Evolutionary conservation across 805 yeast genomes (phyloP).

Genomic region (Ogataea pignaliae): DNA sequence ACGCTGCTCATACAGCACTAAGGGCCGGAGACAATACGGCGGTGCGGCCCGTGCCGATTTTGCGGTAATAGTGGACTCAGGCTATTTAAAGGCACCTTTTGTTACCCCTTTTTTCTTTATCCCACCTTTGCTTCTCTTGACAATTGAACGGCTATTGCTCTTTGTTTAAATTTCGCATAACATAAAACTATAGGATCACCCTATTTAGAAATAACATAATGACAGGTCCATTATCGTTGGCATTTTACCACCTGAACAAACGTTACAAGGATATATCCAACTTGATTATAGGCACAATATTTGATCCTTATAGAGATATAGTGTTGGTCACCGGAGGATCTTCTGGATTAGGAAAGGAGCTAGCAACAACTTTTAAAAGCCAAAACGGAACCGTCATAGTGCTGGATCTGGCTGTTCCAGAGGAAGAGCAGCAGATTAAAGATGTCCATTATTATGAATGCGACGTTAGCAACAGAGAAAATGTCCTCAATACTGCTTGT

Average conservation of each 20-base stretch:
- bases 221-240: conserved; percentile 27
- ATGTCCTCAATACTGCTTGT: conserved; percentile 38
- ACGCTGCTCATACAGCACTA: too few species aligned
- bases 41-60: too few species aligned
- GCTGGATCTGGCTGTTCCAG: conserved; percentile 54
- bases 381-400: conserved; percentile 54
- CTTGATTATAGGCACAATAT: conserved; percentile 44
- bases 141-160: too few species aligned
- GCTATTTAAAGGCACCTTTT: too few species aligned
- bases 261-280: conserved; percentile 32
- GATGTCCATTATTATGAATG: conserved; percentile 57
- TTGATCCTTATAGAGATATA: conserved; percentile 53
- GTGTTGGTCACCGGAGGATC: conserved; percentile 82
- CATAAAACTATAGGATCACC: too few species aligned
- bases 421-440: conserved; percentile 23
- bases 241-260: conserved; percentile 24
- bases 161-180: too few species aligned
- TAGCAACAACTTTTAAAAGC: conserved; percentile 43
- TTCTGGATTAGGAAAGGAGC: conserved; percentile 69
- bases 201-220: conserved; percentile 9
- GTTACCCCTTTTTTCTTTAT: too few species aligned
- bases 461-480: conserved; percentile 57
- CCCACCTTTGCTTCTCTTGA: too few species aligned
- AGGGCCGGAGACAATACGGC: too few species aligned
- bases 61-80: too few species aligned